Evolutionary conservation across 192 early-diverging fungal genomes (phyloP).

Genomic region (Linnemannia hyalina): DNA sequence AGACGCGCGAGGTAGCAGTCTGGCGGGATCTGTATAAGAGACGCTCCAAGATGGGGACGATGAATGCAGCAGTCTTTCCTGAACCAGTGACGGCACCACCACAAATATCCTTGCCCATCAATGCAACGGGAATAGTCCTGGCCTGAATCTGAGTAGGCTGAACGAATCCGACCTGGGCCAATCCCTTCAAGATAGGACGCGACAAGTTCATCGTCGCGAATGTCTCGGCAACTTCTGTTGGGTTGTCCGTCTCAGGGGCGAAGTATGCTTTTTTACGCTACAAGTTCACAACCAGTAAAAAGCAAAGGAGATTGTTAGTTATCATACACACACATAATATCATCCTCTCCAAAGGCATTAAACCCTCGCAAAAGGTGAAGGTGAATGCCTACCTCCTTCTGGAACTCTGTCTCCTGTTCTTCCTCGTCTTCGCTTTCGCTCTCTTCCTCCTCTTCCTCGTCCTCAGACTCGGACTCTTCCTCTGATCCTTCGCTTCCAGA

Average conservation of each 20-base stretch:
- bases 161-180: slow-evolving; percentile 89
- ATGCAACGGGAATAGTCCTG: slow-evolving; percentile 91
- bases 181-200: slow-evolving; percentile 93
- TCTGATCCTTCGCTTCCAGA: slow-evolving; percentile 47
- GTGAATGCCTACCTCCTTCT: slow-evolving; percentile 53
- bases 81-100: slow-evolving; percentile 98
- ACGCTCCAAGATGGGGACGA: slow-evolving; percentile 96
- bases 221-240: slow-evolving; percentile 71
- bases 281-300: background rate
- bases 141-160: slow-evolving; percentile 97
- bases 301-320: background rate
- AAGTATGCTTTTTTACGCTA: slow-evolving; percentile 76
- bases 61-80: slow-evolving; percentile 97
- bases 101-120: slow-evolving; percentile 98
- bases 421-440: slow-evolving; percentile 57
- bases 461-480: slow-evolving; percentile 50
- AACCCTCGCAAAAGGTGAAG: background rate
- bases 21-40: slow-evolving; percentile 91
- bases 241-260: slow-evolving; percentile 62
- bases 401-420: slow-evolving; percentile 61
- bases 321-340: background rate
- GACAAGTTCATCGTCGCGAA: slow-evolving; percentile 95
- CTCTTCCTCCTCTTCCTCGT: slow-evolving; percentile 61
- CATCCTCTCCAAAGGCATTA: too few relatives aligned
- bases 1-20: slow-evolving; percentile 82